Percentiles rank a stretch among this genome's conserved stretches.
Conservation (phyloP, 352 stramenopile species). For the Phytophthora ohioensis region DNA sequence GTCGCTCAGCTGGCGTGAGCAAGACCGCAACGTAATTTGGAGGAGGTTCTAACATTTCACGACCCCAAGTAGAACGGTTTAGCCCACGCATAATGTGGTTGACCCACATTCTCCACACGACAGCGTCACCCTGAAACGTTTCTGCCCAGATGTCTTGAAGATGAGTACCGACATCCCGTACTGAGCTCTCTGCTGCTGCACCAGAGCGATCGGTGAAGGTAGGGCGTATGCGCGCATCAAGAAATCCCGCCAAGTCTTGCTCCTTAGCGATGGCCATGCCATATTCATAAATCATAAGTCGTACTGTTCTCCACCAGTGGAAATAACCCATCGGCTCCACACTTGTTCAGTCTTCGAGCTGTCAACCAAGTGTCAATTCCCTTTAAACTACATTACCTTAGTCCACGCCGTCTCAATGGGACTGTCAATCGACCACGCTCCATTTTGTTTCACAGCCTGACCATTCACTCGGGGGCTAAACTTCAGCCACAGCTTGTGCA, state of each 20-base stretch:
- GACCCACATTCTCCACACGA: constrained; percentile 11
- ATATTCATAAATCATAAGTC: neutral
- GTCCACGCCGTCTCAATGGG: neutral
- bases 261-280: neutral
- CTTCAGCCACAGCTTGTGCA: constrained; percentile 1
- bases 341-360: constrained; percentile 7
- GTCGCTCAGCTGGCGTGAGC: neutral
- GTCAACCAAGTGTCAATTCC: neutral
- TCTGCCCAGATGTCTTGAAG: neutral
- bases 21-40: neutral
- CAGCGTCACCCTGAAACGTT: neutral
- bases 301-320: constrained; percentile 1
- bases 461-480: constrained; percentile 11
- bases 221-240: neutral
- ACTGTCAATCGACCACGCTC: neutral
- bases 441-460: constrained; percentile 6
- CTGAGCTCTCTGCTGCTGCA: neutral
- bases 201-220: neutral
- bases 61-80: constrained; percentile 11
- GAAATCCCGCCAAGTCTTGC: neutral
- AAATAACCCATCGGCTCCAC: constrained; percentile 5
- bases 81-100: constrained; percentile 11
- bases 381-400: constrained; percentile 19
- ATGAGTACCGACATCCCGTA: neutral
- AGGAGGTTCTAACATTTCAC: constrained; percentile 1